Evolutionary conservation across 352 stramenopile genomes (phyloP).

Genomic region (Phytophthora boehmeriae): DNA sequence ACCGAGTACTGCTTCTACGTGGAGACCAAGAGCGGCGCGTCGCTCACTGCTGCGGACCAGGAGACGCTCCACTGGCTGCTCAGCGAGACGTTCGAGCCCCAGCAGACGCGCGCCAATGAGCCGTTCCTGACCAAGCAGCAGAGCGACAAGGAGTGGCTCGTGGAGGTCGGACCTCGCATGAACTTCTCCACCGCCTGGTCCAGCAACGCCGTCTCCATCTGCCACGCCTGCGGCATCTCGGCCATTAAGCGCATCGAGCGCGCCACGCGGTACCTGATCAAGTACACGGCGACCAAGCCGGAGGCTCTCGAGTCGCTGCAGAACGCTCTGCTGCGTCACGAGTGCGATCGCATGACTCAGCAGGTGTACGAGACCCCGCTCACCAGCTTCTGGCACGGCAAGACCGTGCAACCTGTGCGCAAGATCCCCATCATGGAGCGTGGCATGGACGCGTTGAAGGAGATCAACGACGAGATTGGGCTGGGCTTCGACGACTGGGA

Average conservation of each 20-base stretch:
- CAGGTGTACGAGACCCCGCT: slow-evolving; percentile 93
- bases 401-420: slow-evolving; percentile 83
- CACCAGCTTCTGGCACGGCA: slow-evolving; percentile 89
- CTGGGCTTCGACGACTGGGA: slow-evolving; percentile 99
- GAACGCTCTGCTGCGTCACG: slow-evolving; percentile 59
- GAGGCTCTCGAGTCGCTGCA: slow-evolving; percentile 53
- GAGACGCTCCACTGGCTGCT: slow-evolving; percentile 95
- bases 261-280: slow-evolving; percentile 91
- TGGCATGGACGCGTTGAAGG: slow-evolving; percentile 93
- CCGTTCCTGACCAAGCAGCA: slow-evolving; percentile 53
- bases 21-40: slow-evolving; percentile 57
- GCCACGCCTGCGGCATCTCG: slow-evolving; percentile 91
- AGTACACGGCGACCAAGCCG: slow-evolving; percentile 46
- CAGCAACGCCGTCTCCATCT: slow-evolving; percentile 98
- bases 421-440: slow-evolving; percentile 95
- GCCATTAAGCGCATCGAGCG: slow-evolving; percentile 94
- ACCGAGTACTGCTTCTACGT: slow-evolving; percentile 99
- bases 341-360: slow-evolving; percentile 99
- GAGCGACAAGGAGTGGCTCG: slow-evolving; percentile 57
- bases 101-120: slow-evolving; percentile 65
- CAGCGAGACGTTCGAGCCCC: slow-evolving; percentile 96
- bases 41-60: slow-evolving; percentile 61
- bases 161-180: slow-evolving; percentile 98
- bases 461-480: slow-evolving; percentile 95
- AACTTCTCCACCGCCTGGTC: slow-evolving; percentile 99